These are phyloP conservation scores for Selaginella tamariscina DNA, from an alignment of 75 land plant species.

Conservation along the genomic window DNA sequence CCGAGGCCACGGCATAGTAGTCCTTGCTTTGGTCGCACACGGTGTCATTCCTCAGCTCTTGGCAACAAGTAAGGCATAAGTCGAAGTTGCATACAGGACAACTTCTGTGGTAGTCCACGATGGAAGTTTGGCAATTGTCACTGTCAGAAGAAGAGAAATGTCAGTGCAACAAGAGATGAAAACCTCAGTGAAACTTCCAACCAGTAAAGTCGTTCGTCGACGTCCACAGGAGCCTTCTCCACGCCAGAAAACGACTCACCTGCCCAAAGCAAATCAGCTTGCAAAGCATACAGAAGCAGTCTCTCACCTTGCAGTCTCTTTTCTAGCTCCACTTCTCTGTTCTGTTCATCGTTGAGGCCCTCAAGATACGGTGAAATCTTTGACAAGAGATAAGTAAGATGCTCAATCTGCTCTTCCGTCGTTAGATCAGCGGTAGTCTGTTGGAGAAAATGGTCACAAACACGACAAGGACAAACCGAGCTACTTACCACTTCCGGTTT, in stretches of 20 bases:
- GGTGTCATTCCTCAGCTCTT: conserved; percentile 42
- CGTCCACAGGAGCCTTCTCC: conserved; percentile 18
- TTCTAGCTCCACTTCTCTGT: conserved; percentile 56
- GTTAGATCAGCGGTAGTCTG: conserved; percentile 15
- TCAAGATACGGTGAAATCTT: conserved; percentile 62
- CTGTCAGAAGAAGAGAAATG: conserved; percentile 27
- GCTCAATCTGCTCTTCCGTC: conserved; percentile 15
- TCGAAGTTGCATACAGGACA: conserved; percentile 58
- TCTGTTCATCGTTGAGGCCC: conserved; percentile 49
- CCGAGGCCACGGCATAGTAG: not conserved
- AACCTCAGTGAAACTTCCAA: conserved; percentile 4
- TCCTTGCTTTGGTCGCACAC: too few species aligned
- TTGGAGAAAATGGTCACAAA: not conserved
- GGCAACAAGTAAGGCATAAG: conserved; percentile 67
- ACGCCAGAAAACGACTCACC: conserved; percentile 15
- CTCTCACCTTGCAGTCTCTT: conserved; percentile 17
- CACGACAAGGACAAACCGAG: not conserved
- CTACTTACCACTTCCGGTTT: conserved; percentile 23
- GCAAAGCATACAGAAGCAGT: not conserved
- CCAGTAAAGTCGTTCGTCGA: conserved; percentile 27
- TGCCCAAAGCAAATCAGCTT: too few species aligned
- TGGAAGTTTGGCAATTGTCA: conserved; percentile 54
- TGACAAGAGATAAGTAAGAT: conserved; percentile 40
- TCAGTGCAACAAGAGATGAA: not conserved
- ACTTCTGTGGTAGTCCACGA: conserved; percentile 62